These are phyloP conservation scores for Aristolochia fimbriata DNA, from an alignment of 164 flowering plant genomes.

Conservation along the genomic window DNA sequence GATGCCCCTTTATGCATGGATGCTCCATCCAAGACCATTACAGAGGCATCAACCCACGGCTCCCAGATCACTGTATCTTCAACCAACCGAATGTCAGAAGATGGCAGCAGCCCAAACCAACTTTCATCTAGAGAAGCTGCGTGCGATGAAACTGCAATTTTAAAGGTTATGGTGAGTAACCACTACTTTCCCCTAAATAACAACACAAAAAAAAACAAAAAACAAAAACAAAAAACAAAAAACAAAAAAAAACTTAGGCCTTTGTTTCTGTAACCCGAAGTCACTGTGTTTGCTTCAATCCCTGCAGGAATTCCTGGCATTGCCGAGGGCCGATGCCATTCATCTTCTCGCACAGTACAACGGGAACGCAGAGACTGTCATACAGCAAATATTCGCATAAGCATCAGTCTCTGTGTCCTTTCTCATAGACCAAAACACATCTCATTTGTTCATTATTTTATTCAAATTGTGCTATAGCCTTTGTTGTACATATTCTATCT, in stretches of 20 bases:
- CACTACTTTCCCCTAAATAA: background rate
- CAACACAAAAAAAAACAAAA: background rate
- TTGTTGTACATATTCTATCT: background rate
- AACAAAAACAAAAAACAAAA: background rate
- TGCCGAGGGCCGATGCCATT: conserved; percentile 97
- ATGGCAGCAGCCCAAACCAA: conserved; percentile 68
- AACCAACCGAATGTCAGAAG: conserved; percentile 45
- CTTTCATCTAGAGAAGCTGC: conserved; percentile 46
- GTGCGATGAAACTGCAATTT: conserved; percentile 86
- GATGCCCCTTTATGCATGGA: conserved; percentile 37
- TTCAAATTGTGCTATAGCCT: conserved; percentile 13
- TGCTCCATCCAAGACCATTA: conserved; percentile 33
- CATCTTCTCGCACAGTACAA: conserved; percentile 87
- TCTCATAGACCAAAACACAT: background rate
- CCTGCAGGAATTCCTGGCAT: conserved; percentile 92
- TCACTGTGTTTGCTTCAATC: background rate
- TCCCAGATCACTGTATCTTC: conserved; percentile 71
- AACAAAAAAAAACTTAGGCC: background rate
- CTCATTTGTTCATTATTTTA: conserved; percentile 6
- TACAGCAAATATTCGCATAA: conserved; percentile 82
- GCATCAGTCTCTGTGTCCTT: background rate
- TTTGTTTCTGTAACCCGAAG: background rate
- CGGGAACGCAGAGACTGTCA: conserved; percentile 91
- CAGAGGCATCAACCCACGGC: conserved; percentile 45
- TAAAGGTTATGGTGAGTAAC: conserved; percentile 94